phyloP scores from a whole-genome alignment of 306 rosid species.

The Vicia faba region DNA sequence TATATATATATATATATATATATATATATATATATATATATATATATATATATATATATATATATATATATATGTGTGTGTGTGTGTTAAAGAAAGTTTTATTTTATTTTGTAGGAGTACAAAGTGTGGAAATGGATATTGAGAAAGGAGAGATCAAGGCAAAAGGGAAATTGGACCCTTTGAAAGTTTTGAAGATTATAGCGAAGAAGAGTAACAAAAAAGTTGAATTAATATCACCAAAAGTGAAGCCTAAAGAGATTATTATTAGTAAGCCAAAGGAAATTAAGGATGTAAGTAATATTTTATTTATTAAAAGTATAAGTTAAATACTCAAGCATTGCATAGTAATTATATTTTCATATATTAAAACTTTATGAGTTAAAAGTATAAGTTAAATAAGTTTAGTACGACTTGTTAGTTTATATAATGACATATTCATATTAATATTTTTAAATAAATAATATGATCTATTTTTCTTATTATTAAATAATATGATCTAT shows the following conservation, averaged over 20 bases:
- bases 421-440: too few species aligned
- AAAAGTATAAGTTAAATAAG: too few species aligned
- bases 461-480: too few species aligned
- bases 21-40: too few species aligned
- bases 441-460: too few species aligned
- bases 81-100: not conserved
- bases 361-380: too few species aligned
- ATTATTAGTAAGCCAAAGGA: constrained; percentile 47
- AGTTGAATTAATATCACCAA: constrained; percentile 81
- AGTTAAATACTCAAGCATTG: constrained; percentile 9
- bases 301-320: not conserved
- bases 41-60: too few species aligned
- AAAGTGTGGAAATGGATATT: constrained; percentile 57
- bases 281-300: constrained; percentile 51
- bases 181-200: constrained; percentile 54
- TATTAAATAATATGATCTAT: too few species aligned
- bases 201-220: constrained; percentile 61
- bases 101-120: constrained; percentile 53
- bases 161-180: constrained; percentile 68
- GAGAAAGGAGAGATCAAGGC: constrained; percentile 73
- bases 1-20: too few species aligned
- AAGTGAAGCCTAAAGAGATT: constrained; percentile 52
- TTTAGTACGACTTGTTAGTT: too few species aligned
- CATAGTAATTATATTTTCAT: too few species aligned
- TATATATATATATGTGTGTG: too few species aligned